phyloP scores from a whole-genome alignment of 2,329 filamentous ascomycete genomes.

The Podosphaera fusca region DNA sequence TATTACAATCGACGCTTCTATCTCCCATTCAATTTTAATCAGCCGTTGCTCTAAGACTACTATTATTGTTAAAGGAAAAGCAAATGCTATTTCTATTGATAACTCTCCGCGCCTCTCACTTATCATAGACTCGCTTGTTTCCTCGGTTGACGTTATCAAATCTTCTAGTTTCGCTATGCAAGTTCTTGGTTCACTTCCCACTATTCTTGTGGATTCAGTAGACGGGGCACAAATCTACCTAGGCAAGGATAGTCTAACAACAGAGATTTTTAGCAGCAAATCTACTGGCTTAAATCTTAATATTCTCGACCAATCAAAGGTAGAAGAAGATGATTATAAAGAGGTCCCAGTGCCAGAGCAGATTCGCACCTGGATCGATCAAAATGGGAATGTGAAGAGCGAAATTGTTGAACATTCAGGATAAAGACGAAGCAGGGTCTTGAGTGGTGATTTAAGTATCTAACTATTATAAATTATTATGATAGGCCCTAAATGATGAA shows the following conservation, averaged over 20 bases:
- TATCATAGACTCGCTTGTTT: conserved; percentile 73
- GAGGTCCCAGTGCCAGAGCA: conserved; percentile 79
- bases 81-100: conserved; percentile 89
- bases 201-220: conserved; percentile 77
- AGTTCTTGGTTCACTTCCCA: conserved; percentile 66
- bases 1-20: conserved; percentile 58
- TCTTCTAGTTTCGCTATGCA: conserved; percentile 86
- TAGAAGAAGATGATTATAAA: conserved; percentile 55
- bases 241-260: conserved; percentile 50
- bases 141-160: conserved; percentile 86
- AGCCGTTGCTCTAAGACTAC: conserved; percentile 80
- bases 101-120: conserved; percentile 69
- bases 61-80: conserved; percentile 75
- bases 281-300: conserved; percentile 73
- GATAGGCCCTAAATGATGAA: too few species aligned
- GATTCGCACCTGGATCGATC: conserved; percentile 52
- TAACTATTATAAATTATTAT: too few species aligned
- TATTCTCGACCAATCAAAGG: conserved; percentile 37
- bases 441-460: too few species aligned
- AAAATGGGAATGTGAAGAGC: conserved; percentile 51
- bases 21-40: conserved; percentile 79
- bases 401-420: conserved; percentile 94
- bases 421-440: background rate
- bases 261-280: conserved; percentile 79
- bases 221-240: conserved; percentile 79